Conservation (phyloP, 768 basidiomycete species). For the Suillus bovinus region DNA sequence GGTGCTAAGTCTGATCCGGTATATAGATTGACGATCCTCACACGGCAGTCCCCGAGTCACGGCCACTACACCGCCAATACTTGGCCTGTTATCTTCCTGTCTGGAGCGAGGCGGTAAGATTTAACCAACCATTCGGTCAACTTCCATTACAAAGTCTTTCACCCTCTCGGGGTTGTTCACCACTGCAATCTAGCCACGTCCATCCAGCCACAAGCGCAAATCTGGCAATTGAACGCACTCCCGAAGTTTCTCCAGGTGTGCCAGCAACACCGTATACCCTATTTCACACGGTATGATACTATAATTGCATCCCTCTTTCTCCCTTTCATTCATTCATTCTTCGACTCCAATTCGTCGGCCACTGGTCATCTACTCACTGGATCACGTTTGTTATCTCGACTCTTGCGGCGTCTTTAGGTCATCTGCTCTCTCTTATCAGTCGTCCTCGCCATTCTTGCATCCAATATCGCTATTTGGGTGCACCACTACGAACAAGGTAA, state of each 20-base stretch:
- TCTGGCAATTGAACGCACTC: no score
- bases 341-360: neutral
- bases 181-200: neutral
- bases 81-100: neutral
- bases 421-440: neutral
- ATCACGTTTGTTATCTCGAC: neutral
- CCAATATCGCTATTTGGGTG: neutral
- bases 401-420: neutral
- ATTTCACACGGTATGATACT: neutral
- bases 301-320: neutral
- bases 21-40: neutral
- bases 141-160: neutral
- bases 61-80: no score
- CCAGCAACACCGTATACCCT: no score
- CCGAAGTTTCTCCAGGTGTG: no score
- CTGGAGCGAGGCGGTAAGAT: no score
- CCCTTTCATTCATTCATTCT: neutral
- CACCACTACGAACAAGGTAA: neutral
- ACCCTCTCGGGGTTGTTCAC: neutral
- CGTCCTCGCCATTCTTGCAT: neutral
- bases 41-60: neutral
- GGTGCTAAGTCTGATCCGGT: neutral
- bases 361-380: neutral
- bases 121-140: neutral
- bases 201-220: no score